Evolutionary conservation across 1,139 yeast species (phyloP), one percentile per base, ranked within the genome.

Genomic region (Meyerozyma smithsonii): DNA sequence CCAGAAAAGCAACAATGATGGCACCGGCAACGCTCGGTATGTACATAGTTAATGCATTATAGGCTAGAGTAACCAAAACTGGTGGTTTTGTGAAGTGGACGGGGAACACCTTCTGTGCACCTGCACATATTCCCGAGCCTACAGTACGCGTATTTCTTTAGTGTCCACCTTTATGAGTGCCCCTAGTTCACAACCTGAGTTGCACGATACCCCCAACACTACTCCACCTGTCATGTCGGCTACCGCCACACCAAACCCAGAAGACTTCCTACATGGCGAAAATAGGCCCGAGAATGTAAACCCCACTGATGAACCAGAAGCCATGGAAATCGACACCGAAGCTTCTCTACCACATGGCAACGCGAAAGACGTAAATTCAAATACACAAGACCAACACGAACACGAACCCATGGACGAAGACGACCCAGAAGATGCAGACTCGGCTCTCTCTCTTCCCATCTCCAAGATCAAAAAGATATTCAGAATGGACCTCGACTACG

Each of bases 401-500:
- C 10, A 5, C 25, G 25, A 4, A 23, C 4, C 25, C 7, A 52
- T 47, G 15, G 51, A 46, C 7, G 52, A 46, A 17, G 55, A 44
- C 23, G 58, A 53, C 20, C 52, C 52, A 14, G 55, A 52, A 35
- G 56, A 48, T 6, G 58, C 55, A 11, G 58, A 55, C 11, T 49
- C 47, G 8, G 37, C 52, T 7, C 51, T 66, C 38, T 44, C 67
- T 3, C 64, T 90, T 28, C 97, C 97, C 5, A 64, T 89, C 21
- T 76, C 95, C 2, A 83, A 90, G 50, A 83, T 90, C 48, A 89
- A 87, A 57, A 75, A 83, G 52, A 84, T 90, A 40, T 81, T 92
- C 55, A 88, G 86, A 54, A 76, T 84, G 59, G 97, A 92, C 56
- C 88, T 90, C 4, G 96, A 87, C 34, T 85, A 85, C 50, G 64